Evolutionary conservation across 2,329 filamentous ascomycete species (phyloP), one percentile per base, ranked within the genome.

Genomic region (Lecanicillium sp.): DNA sequence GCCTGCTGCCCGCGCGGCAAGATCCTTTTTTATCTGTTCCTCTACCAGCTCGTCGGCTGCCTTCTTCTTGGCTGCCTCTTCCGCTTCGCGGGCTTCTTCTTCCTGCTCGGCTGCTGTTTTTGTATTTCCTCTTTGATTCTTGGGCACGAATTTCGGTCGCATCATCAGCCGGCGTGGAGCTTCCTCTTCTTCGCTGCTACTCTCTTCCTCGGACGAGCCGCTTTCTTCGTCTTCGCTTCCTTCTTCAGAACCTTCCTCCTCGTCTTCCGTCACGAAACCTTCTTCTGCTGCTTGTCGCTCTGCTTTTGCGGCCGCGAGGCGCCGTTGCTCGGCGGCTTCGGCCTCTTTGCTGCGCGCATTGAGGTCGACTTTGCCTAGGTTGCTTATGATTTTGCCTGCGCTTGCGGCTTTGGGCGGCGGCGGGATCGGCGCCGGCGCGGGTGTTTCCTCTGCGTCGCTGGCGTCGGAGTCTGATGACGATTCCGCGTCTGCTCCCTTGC

Each of bases 21-120:
- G 75, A 51, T 90, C 83, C 48, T 85, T 85, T 51, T 84, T 80
- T 31, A 96, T 78, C 56, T 96, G 88, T 50, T 89, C 86, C 56
- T 95, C 87, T 12, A 98, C 78, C 9, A 96, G 67, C 41, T 76
- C 80, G 56, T 95, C 83, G 11, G 83, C 77, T 29, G 83, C 80
- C 56, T 82, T 80, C 45, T 76, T 78, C 27, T 77, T 73, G 2
- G 71, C 78, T 41, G 73, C 79, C 42, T 81, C 78, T 33, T 75
- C 75, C 3, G 68, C 73, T 3, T 50, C 45, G 2, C 53, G 55
- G 4, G 53, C 52, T 7, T 51, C 59, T 34, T 65, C 59, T 31
- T 56, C 50, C 51, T 66, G 45, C 36, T 54, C 49, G 43, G 53
- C 50, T 27, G 54, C 51, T 8, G 39, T 46, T 35, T 36, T 51